phyloP scores from a whole-genome alignment of 129 eudicot genomes.

The Kitagawia praeruptora region DNA sequence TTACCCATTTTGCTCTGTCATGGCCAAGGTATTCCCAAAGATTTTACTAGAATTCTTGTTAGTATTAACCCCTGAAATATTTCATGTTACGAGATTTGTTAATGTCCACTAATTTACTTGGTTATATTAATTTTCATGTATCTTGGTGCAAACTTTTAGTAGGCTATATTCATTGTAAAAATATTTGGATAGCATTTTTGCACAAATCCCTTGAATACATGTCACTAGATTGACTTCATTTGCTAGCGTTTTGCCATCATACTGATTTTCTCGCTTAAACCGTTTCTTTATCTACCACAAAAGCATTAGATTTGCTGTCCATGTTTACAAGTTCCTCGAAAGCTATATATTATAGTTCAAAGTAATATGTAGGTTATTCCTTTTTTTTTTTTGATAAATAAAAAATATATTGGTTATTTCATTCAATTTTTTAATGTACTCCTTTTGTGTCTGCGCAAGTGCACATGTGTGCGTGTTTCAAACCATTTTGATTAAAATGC shows the following conservation, averaged over 20 bases:
- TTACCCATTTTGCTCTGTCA: conserved; percentile 73
- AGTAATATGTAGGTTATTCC: not conserved
- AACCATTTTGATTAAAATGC: not conserved
- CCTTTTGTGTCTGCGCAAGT: not conserved
- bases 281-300: not conserved
- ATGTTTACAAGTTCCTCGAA: not conserved
- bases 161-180: not conserved
- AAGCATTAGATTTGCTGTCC: not conserved
- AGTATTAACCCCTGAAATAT: not conserved
- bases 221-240: not conserved
- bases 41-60: not conserved
- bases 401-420: not conserved
- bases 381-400: not conserved
- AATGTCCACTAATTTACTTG: not conserved
- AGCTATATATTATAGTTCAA: not conserved
- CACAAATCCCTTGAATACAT: not conserved
- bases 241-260: not conserved
- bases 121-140: not conserved
- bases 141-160: not conserved
- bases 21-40: conserved; percentile 51
- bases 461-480: not conserved
- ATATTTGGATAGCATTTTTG: not conserved
- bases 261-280: not conserved
- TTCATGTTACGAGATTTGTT: not conserved
- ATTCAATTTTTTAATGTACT: not conserved